A percentile compares a stretch with the other conserved stretches of the same genome.
phyloP scores from a whole-genome alignment of 371 early-diverging fungal species.

The Mucor plumbeus region DNA sequence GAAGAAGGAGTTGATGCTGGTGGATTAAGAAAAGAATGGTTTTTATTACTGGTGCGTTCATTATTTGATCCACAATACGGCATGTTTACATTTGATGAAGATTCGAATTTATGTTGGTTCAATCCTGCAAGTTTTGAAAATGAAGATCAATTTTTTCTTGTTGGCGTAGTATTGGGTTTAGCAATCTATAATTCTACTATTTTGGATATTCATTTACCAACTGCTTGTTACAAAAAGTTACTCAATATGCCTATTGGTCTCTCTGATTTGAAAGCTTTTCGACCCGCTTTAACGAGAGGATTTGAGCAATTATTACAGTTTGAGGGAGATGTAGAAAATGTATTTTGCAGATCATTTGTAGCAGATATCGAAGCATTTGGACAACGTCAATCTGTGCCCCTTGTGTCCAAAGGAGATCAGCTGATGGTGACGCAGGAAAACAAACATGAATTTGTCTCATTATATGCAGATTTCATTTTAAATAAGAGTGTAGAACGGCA shows the following conservation, averaged over 20 bases:
- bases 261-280: slow-evolving; percentile 60
- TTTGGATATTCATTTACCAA: slow-evolving; percentile 89
- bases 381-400: slow-evolving; percentile 66
- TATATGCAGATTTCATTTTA: slow-evolving; percentile 82
- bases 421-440: slow-evolving; percentile 80
- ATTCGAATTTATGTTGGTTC: slow-evolving; percentile 88
- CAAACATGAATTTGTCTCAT: slow-evolving; percentile 80
- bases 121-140: slow-evolving; percentile 87
- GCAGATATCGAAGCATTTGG: slow-evolving; percentile 82
- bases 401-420: slow-evolving; percentile 74
- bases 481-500: slow-evolving; percentile 77
- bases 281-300: slow-evolving; percentile 79
- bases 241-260: slow-evolving; percentile 68
- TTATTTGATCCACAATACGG: slow-evolving; percentile 91
- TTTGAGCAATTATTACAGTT: slow-evolving; percentile 82
- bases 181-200: slow-evolving; percentile 94
- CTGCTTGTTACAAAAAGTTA: slow-evolving; percentile 95
- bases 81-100: slow-evolving; percentile 77
- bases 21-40: slow-evolving; percentile 96
- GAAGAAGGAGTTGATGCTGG: slow-evolving; percentile 96
- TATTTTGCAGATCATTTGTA: slow-evolving; percentile 85
- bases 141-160: slow-evolving; percentile 88
- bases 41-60: slow-evolving; percentile 86
- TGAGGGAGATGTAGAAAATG: slow-evolving; percentile 82
- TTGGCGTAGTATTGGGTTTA: slow-evolving; percentile 91